phyloP scores from a whole-genome alignment of 768 basidiomycete species.

The Ramaria rubella region DNA sequence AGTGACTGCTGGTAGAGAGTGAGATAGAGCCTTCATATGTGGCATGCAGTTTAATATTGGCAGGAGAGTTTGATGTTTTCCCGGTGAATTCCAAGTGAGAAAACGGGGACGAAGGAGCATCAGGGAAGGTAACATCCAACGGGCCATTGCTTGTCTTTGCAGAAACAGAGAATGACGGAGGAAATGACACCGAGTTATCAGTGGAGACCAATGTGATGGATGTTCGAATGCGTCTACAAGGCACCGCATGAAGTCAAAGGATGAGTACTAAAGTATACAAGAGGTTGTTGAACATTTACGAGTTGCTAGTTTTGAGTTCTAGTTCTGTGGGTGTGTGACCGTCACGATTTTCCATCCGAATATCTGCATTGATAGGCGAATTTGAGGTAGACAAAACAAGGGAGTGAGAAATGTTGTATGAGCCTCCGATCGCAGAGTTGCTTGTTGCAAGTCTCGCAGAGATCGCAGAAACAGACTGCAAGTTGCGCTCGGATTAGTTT shows the following conservation, averaged over 20 bases:
- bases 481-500: conserved; percentile 8
- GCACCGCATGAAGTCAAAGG: background rate
- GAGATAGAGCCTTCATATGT: conserved; percentile 39
- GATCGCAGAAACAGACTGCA: conserved; percentile 32
- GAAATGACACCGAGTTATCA: background rate
- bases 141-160: conserved; percentile 25
- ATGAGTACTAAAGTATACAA: background rate
- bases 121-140: conserved; percentile 23
- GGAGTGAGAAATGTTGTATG: conserved; percentile 30
- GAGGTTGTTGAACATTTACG: background rate
- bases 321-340: background rate
- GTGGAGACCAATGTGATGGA: conserved; percentile 4
- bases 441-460: conserved; percentile 28
- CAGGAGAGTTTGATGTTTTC: conserved; percentile 24
- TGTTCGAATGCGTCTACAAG: background rate
- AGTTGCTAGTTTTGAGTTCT: conserved; percentile 4
- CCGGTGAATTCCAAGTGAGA: conserved; percentile 28
- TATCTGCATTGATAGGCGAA: conserved; percentile 31
- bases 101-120: conserved; percentile 24
- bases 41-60: conserved; percentile 24
- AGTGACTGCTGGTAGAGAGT: conserved; percentile 17
- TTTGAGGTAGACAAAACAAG: conserved; percentile 36
- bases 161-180: conserved; percentile 24
- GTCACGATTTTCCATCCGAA: conserved; percentile 22
- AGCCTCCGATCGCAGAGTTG: conserved; percentile 42